phyloP scores from a whole-genome alignment of 768 basidiomycete genomes.

The Calocybe cyanea region DNA sequence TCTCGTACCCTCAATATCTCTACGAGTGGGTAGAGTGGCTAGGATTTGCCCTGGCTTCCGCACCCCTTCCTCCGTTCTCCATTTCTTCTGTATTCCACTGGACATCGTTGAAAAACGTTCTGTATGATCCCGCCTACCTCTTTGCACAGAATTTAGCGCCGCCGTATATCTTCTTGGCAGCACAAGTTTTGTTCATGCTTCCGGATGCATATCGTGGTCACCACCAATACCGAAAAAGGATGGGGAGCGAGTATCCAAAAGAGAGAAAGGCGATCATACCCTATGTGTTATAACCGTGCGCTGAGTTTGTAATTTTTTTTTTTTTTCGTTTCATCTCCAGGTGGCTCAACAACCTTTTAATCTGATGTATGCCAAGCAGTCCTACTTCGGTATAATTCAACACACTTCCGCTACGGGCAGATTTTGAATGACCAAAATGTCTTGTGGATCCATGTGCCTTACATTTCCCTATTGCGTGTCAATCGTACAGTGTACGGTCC shows the following conservation, averaged over 20 bases:
- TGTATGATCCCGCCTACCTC: slow-evolving; percentile 24
- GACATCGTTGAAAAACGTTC: slow-evolving; percentile 13
- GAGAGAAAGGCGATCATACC: slow-evolving; percentile 77
- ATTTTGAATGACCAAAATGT: too few species aligned
- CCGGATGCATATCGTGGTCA: slow-evolving; percentile 80
- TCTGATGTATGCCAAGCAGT: too few species aligned
- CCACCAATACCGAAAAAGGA: slow-evolving; percentile 74
- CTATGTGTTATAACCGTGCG: slow-evolving; percentile 48
- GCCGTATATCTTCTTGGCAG: slow-evolving; percentile 73
- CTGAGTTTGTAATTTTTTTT: too few species aligned
- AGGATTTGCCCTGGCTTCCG: slow-evolving; percentile 76
- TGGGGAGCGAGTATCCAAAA: slow-evolving; percentile 69
- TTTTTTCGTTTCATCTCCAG: too few species aligned
- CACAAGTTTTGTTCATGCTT: slow-evolving; percentile 73
- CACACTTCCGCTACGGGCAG: too few species aligned
- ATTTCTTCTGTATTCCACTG: slow-evolving; percentile 13
- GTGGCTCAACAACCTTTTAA: too few species aligned
- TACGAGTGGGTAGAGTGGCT: slow-evolving; percentile 95
- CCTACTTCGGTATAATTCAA: too few species aligned
- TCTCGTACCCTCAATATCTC: slow-evolving; percentile 90
- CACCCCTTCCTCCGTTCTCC: slow-evolving; percentile 39
- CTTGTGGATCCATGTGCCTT: too few species aligned
- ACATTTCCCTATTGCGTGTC: too few species aligned
- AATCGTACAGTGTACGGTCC: too few species aligned
- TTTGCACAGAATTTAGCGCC: slow-evolving; percentile 52